Conservation (phyloP, 768 basidiomycete genomes). For the Terana coerulea region DNA sequence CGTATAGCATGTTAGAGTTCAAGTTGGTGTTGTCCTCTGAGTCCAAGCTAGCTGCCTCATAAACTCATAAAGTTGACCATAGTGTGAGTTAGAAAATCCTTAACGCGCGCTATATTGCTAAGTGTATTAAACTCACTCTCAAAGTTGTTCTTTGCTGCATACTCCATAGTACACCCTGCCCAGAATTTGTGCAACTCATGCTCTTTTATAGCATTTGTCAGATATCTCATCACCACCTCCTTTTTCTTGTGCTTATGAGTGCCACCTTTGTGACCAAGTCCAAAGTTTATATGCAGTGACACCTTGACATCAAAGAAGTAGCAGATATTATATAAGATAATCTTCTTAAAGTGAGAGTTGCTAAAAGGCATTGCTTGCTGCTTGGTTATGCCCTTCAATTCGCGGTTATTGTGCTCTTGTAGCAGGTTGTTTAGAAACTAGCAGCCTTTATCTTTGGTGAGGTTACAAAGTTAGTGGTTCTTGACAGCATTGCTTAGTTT, state of each 20-base stretch:
- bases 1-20: too few species aligned
- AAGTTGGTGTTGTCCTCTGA: not conserved
- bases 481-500: not conserved
- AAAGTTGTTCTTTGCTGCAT: constrained; percentile 2
- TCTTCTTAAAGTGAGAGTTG: not conserved
- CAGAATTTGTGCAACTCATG: not conserved
- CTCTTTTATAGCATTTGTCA: not conserved
- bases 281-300: not conserved
- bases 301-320: constrained; percentile 5
- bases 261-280: not conserved
- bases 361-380: not conserved
- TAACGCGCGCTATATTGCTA: not conserved
- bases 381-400: not conserved
- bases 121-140: not conserved
- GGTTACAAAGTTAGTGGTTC: constrained; percentile 9
- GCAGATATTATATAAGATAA: constrained; percentile 7
- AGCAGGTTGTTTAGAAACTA: constrained; percentile 8
- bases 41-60: not conserved
- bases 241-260: constrained; percentile 4
- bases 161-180: not conserved
- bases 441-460: constrained; percentile 1
- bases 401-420: constrained; percentile 6
- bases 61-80: too few species aligned
- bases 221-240: not conserved
- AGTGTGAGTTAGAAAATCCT: constrained; percentile 4